phyloP scores from a whole-genome alignment of 768 basidiomycete genomes.

The Mycena vitilis region DNA sequence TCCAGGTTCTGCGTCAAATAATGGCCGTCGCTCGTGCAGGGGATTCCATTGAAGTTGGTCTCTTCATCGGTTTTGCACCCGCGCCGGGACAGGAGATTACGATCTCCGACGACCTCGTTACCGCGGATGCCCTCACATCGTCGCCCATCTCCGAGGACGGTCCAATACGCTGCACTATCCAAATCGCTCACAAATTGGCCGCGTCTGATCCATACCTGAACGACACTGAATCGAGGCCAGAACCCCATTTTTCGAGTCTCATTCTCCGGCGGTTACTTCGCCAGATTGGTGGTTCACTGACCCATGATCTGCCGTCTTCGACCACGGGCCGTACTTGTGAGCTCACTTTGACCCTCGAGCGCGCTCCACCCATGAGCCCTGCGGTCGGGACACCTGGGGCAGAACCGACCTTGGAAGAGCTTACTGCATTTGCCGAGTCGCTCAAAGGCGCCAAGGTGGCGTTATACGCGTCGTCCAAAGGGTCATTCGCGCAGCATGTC shows the following conservation, averaged over 20 bases:
- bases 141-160: constrained; percentile 46
- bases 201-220: constrained; percentile 36
- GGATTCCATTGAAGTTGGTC: constrained; percentile 89
- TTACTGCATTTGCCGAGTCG: constrained; percentile 82
- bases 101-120: constrained; percentile 28
- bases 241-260: constrained; percentile 57
- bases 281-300: constrained; percentile 65
- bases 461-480: constrained; percentile 87
- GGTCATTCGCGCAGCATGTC: constrained; percentile 91
- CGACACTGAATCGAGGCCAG: constrained; percentile 51
- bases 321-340: constrained; percentile 71
- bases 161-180: constrained; percentile 56
- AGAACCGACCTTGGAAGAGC: constrained; percentile 86
- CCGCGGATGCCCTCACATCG: constrained; percentile 38
- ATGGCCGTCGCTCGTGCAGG: constrained; percentile 73
- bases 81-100: constrained; percentile 35
- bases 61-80: constrained; percentile 61
- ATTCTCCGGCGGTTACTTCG: constrained; percentile 71
- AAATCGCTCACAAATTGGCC: constrained; percentile 62
- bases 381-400: constrained; percentile 47
- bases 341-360: constrained; percentile 71
- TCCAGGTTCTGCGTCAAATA: constrained; percentile 87
- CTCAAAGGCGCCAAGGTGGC: constrained; percentile 86
- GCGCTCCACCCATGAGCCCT: constrained; percentile 60
- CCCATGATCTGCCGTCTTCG: constrained; percentile 58